Base-by-base conservation (phyloP, 768 basidiomycete species). In the Multifurca ochricompacta region DNA sequence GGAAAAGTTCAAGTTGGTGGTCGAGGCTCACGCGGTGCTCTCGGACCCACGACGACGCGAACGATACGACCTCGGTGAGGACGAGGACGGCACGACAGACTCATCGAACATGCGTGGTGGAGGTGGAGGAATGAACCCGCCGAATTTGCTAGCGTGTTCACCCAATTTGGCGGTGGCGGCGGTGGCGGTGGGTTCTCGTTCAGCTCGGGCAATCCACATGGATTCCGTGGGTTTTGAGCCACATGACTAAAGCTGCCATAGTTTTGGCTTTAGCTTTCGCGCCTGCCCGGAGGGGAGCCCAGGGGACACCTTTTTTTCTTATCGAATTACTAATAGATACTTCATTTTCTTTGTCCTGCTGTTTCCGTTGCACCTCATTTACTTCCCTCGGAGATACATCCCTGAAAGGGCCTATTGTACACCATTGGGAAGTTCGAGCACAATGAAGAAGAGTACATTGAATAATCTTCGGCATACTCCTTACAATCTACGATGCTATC, bases 1-100 rank as follows among this genome's bases (percentile, higher is more conserved):
- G 63, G 95, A 96, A 65, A 87, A 90, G 62, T 98, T 98, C 80
- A 96, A 97, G 69, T 77, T 91, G 19, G 83, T 91, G 28, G 81
- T 75, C 1, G 91, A 92, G 68, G 88, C 90, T 2, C 77, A 93
- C 58, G 78, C 81, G 7, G 85, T 93, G 3, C 80, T 93, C 2
- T 90, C 87, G 0, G 91, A 93, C 61, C 77, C 88, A 1, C 73
- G 71, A 10, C 74, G 83, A 40, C 77, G 89, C 37, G 75, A 83
- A 61, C 78, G 89, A 36, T 91, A 91, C 61, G 89, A 91, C 66
- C 64, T 80, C 66, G 89, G 89, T 32, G 88, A 88, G 59, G 89
- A 90, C 62, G 87, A 89, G 60, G 87, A 90, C 54, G 84, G 82
- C 19, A 68, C 72, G 68, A 75, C 67, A 35, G 77, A 72, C 8